Evolutionary conservation across 208 protist genomes (phyloP).

Genomic region (Trypanosoma theileri): DNA sequence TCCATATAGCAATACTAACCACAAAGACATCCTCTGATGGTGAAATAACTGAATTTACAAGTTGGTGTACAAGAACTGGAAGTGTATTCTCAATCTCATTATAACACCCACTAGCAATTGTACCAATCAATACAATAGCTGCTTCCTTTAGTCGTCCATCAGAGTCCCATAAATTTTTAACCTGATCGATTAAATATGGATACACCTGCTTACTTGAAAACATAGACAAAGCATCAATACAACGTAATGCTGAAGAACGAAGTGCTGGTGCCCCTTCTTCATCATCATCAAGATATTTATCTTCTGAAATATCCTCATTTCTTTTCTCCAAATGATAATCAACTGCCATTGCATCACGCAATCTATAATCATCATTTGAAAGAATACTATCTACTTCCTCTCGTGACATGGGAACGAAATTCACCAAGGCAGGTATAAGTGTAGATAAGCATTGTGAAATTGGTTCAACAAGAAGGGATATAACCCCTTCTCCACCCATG

Average conservation of each 20-base stretch:
- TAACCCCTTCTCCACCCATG: conserved; percentile 51
- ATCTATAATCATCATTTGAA: conserved; percentile 73
- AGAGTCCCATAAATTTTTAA: conserved; percentile 53
- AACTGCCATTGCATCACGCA: conserved; percentile 56
- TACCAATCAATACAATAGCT: conserved; percentile 78
- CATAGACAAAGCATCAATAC: conserved; percentile 64
- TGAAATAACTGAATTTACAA: conserved; percentile 47
- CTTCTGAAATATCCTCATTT: conserved; percentile 73
- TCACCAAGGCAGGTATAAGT: conserved; percentile 56
- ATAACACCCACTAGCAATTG: conserved; percentile 65
- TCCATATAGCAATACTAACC: conserved; percentile 82
- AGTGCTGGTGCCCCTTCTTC: conserved; percentile 64
- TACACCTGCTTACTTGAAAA: conserved; percentile 52
- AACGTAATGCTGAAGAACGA: conserved; percentile 66
- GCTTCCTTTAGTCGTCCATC: conserved; percentile 67
- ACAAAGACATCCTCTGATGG: conserved; percentile 74
- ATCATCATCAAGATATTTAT: conserved; percentile 66
- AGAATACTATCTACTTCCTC: conserved; percentile 77
- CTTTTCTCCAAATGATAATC: conserved; percentile 41
- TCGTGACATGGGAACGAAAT: conserved; percentile 58
- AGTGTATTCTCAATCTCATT: conserved; percentile 45
- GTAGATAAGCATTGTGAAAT: conserved; percentile 35
- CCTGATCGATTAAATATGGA: conserved; percentile 42
- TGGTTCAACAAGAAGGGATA: conserved; percentile 43
- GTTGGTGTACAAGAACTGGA: conserved; percentile 40